A percentile compares a stretch with the other conserved stretches of the same genome.
Conservation (phyloP, 2,329 filamentous ascomycete genomes). For the Camillea tinctor region DNA sequence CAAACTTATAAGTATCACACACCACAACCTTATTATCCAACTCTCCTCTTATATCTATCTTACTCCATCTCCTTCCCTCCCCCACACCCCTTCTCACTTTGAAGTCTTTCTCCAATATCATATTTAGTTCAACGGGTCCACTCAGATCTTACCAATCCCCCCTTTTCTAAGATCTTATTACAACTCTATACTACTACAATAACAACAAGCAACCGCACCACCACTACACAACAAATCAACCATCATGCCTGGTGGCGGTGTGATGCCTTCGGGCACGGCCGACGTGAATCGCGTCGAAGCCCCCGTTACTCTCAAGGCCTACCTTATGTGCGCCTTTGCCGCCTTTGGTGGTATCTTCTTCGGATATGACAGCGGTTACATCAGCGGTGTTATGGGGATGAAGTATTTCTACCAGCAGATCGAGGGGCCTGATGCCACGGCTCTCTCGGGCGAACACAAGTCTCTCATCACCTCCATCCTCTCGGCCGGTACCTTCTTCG, state of each 20-base stretch:
- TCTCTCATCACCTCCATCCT: slow-evolving; percentile 72
- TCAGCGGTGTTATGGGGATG: slow-evolving; percentile 40
- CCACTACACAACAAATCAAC: neutral
- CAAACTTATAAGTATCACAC: neutral
- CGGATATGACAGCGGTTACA: slow-evolving; percentile 41
- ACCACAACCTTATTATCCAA: neutral
- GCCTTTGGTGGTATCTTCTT: slow-evolving; percentile 40
- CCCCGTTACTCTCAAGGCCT: slow-evolving; percentile 56
- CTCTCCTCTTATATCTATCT: too few relatives aligned
- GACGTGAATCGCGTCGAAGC: slow-evolving; percentile 57
- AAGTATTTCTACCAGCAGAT: slow-evolving; percentile 33
- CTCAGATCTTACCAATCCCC: too few relatives aligned
- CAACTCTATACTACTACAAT: too few relatives aligned
- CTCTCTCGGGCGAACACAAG: slow-evolving; percentile 42
- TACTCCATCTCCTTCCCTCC: too few relatives aligned
- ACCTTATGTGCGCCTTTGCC: slow-evolving; percentile 34
- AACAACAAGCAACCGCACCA: too few relatives aligned
- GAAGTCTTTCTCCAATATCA: too few relatives aligned
- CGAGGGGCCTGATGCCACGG: slow-evolving; percentile 32
- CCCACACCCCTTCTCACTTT: too few relatives aligned
- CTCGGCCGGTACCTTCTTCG: slow-evolving; percentile 75
- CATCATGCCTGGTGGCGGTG: slow-evolving; percentile 30
- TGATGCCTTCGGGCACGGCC: slow-evolving; percentile 37
- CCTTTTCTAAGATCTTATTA: too few relatives aligned
- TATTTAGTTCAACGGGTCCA: too few relatives aligned